A percentile compares a stretch with the other conserved stretches of the same genome.
Conservation (phyloP, 2,329 filamentous ascomycete species). For the Pyrenochaeta sp. region DNA sequence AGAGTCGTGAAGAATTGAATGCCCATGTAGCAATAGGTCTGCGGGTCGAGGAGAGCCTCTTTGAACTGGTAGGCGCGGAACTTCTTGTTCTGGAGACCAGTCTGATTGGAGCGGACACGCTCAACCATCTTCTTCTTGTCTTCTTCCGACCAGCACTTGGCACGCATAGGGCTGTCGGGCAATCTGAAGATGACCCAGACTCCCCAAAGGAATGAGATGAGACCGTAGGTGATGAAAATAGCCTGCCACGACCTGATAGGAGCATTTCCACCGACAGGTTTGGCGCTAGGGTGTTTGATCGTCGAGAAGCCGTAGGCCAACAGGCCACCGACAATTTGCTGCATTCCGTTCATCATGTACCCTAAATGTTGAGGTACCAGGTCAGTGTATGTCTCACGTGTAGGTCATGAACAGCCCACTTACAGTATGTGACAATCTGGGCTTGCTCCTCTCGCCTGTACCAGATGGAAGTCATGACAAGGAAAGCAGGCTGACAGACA, state of each 20-base stretch:
- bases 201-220: conserved; percentile 69
- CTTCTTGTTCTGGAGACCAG: conserved; percentile 56
- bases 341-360: conserved; percentile 61
- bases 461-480: conserved; percentile 74
- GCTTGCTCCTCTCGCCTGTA: conserved; percentile 75
- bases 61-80: conserved; percentile 64
- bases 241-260: conserved; percentile 72
- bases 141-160: conserved; percentile 72
- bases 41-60: conserved; percentile 70
- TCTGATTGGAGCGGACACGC: conserved; percentile 57
- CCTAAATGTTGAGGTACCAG: neutral
- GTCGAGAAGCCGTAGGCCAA: conserved; percentile 62
- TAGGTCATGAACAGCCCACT: neutral
- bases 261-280: conserved; percentile 44
- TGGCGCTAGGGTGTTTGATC: conserved; percentile 28
- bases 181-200: conserved; percentile 59
- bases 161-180: conserved; percentile 72
- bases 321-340: conserved; percentile 76
- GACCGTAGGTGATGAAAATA: conserved; percentile 73
- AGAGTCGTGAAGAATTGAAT: conserved; percentile 77
- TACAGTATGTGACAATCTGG: conserved; percentile 69
- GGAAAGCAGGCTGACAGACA: conserved; percentile 72
- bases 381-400: conserved; percentile 1
- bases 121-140: conserved; percentile 67
- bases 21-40: conserved; percentile 63